phyloP scores from a whole-genome alignment of 2,329 filamentous ascomycete genomes.

The Neofusicoccum sp. region DNA sequence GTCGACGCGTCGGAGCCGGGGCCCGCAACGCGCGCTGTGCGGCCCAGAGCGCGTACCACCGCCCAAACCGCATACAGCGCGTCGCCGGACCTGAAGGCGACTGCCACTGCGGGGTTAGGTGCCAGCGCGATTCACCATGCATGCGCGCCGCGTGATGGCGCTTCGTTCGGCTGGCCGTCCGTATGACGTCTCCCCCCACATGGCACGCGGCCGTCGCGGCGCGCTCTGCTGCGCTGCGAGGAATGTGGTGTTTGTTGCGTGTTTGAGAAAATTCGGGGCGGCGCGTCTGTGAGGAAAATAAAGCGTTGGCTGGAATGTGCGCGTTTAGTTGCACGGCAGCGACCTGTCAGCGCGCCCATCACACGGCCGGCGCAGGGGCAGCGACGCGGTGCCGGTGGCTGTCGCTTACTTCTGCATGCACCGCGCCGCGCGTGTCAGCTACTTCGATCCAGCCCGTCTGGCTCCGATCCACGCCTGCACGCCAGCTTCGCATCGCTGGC shows the following conservation, averaged over 20 bases:
- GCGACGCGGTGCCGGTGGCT: neutral
- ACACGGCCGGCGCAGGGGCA: neutral
- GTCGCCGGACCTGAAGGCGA: too few species aligned
- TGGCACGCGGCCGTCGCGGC: neutral
- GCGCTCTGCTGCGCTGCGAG: neutral
- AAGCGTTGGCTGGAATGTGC: neutral
- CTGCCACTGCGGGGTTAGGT: neutral
- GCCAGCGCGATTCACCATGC: constrained; percentile 2
- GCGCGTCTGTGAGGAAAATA: too few species aligned
- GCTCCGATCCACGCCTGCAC: neutral
- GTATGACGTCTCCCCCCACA: constrained; percentile 1
- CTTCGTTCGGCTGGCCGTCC: neutral
- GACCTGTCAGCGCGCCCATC: neutral
- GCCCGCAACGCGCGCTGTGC: neutral
- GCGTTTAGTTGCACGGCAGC: neutral
- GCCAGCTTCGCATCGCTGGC: neutral
- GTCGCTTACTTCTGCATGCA: constrained; percentile 10
- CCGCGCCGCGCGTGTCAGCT: constrained; percentile 7
- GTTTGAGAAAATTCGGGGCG: too few species aligned
- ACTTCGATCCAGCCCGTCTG: neutral
- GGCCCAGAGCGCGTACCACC: neutral
- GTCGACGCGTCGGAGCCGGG: constrained; percentile 15
- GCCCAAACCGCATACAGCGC: neutral
- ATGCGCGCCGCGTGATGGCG: neutral
- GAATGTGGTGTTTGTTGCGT: neutral